Evolutionary conservation across 495 filamentous ascomycete species (phyloP), one percentile per base, ranked within the genome.

Genomic region (Lichina pygmaea): DNA sequence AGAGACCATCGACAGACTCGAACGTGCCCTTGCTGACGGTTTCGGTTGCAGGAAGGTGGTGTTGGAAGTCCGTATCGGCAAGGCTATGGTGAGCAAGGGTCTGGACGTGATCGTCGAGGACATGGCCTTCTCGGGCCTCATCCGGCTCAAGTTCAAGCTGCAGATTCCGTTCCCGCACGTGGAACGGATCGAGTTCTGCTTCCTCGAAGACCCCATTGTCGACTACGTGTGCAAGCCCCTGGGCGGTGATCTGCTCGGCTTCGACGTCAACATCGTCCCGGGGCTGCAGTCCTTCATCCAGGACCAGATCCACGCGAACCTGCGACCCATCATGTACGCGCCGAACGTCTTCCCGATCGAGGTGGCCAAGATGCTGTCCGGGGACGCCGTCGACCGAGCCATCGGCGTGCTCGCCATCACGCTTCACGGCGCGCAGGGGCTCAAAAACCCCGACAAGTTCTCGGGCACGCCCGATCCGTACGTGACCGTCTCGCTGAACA

Each of bases 201-300:
- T 94, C 66, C 59, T 93, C 43, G 73, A 66, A 11, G 63, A 58
- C 36, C 78, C 78, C 31, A 75, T 72, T 2, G 78, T 99, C 52
- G 89, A 95, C 55, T 99, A 94, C 56, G 84, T 83, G 44, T 91
- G 89, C 66, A 99, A 99, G 60, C 89, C 89, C 8, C 72, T 99
- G 41, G 89, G 91, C 50, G 91, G 91, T 49, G 91, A 95, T 38
- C 80, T 68, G 8, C 78, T 99, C 47, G 89, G 89, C 43, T 93
- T 99, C 57, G 89, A 99, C 57, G 93, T 99, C 64, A 93, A 93
- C 60, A 93, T 95, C 63, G 86, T 99, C 49, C 89, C 91, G 30
- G 86, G 86, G 44, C 65, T 99, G 17, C 82, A 92, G 59, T 68
- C 55, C 49, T 95, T 95, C 61, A 95, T 99, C 54, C 76, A 81